Evolutionary conservation across 1,139 yeast genomes (phyloP).

Genomic region (Blastobotrys apis): DNA sequence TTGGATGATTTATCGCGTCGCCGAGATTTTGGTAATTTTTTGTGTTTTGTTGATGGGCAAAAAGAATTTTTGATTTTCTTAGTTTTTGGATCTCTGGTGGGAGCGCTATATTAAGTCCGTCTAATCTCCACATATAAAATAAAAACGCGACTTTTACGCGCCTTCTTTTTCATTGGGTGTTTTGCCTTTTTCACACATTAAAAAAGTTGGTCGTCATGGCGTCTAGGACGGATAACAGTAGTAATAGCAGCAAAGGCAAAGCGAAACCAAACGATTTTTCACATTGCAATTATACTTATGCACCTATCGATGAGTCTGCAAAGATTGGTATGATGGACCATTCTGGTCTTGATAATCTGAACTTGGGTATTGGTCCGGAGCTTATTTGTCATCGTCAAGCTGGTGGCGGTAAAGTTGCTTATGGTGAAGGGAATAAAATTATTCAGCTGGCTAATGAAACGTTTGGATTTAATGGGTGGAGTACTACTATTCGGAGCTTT

Average conservation of each 20-base stretch:
- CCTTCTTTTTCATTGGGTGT: background rate
- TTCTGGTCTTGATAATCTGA: slow-evolving; percentile 20
- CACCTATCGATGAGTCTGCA: slow-evolving; percentile 6
- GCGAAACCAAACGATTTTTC: background rate
- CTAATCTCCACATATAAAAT: background rate
- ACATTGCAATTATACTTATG: slow-evolving; percentile 4
- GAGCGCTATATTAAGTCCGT: no score
- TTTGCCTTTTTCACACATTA: background rate
- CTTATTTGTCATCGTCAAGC: slow-evolving; percentile 71
- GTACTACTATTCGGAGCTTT: slow-evolving; percentile 43
- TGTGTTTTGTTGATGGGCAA: background rate
- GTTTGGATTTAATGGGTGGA: slow-evolving; percentile 70
- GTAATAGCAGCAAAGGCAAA: background rate
- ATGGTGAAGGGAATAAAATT: slow-evolving; percentile 44
- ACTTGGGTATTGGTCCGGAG: slow-evolving; percentile 70
- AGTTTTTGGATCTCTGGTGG: background rate
- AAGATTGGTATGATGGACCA: background rate
- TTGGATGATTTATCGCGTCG: no score
- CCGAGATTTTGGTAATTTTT: no score
- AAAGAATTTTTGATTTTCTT: background rate
- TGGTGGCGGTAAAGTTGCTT: slow-evolving; percentile 37
- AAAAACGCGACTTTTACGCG: background rate
- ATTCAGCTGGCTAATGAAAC: slow-evolving; percentile 56
- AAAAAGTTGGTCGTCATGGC: no score
- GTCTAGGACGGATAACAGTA: no score